Evolutionary conservation across 202 grass and related monocot species (phyloP), one percentile per base, ranked within the genome.

Genomic region (Zizania palustris): DNA sequence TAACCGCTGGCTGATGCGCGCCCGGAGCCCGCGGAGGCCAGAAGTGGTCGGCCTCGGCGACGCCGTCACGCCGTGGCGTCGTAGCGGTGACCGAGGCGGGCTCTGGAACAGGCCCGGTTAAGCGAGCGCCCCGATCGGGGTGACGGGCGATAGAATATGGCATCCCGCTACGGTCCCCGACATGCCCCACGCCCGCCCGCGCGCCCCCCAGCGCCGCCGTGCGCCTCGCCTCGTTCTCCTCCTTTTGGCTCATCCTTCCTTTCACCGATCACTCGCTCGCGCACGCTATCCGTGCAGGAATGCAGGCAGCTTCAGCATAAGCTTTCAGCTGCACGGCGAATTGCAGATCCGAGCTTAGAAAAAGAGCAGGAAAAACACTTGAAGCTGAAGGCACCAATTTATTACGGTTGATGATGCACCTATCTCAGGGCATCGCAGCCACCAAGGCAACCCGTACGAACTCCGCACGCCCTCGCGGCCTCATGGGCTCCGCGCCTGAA

Each of bases 351-450:
- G 14, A 45, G 16, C 21, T 4, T 82, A 45, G 28, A 12, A 83
- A 72, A 62, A 14, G 10, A 50, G 7, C n/a, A 3, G 65, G 19
- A 63, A 51, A 83, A 61, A 74, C 22, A 18, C 44, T 70, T 76
- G 36, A 36, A 37, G 39, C 55, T 54, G 44, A 77, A 62, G 81
- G n/a, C 72, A 77, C 43, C 56, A 12, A 15, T n/a, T n/a, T n/a
- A n/a, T 36, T 21, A 77, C 73, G 55, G 65, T 71, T 63, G 20
- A 48, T 63, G 20, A 48, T 0, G 73, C 73, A 19, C 54, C 53
- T 69, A 82, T 82, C 80, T 82, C 61, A 53, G 80, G 42, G 63
- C 63, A 75, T 44, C 72, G 33, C 64, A 37, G 44, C 44, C 72
- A 45, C 39, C 40, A 22, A 72, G 45, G 55, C 66, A 61, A 41